Conservation (phyloP, 2,329 filamentous ascomycete genomes). For the Diaporthe nobilis region DNA sequence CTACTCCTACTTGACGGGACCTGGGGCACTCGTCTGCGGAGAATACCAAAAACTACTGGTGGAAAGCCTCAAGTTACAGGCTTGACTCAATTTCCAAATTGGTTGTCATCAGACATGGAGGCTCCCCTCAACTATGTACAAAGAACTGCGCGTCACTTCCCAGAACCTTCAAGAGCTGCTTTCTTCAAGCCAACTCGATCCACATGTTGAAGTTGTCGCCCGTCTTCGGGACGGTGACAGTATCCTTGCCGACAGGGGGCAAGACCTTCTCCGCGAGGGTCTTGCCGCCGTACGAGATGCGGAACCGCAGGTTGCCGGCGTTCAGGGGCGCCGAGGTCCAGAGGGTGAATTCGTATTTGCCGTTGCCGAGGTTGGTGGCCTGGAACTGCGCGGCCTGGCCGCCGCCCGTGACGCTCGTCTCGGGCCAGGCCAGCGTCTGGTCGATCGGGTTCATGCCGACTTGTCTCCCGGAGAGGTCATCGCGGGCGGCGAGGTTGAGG, state of each 20-base stretch:
- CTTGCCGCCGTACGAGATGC: background rate
- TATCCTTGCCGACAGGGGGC: background rate
- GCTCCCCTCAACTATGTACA: background rate
- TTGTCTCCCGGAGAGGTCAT: background rate
- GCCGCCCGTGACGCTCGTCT: background rate
- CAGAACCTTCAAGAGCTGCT: too few species aligned
- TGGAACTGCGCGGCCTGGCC: background rate
- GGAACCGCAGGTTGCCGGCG: background rate
- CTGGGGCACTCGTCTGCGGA: too few species aligned
- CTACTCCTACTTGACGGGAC: too few species aligned
- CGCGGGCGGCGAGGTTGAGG: constrained; percentile 1
- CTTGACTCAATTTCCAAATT: too few species aligned
- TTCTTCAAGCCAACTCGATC: background rate
- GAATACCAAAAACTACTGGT: too few species aligned
- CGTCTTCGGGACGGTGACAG: background rate
- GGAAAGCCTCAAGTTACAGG: too few species aligned
- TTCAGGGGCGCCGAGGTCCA: background rate
- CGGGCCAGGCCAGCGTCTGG: constrained; percentile 6
- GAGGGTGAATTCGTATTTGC: constrained; percentile 17
- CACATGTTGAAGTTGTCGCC: constrained; percentile 13
- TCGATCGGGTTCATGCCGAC: constrained; percentile 7
- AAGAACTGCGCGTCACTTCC: background rate
- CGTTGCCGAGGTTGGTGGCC: constrained; percentile 10
- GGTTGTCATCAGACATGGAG: background rate
- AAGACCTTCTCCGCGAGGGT: background rate